A percentile compares a stretch with the other conserved stretches of the same genome.
phyloP scores from a whole-genome alignment of 257 asterid genomes.

The Fraxinus pennsylvanica region DNA sequence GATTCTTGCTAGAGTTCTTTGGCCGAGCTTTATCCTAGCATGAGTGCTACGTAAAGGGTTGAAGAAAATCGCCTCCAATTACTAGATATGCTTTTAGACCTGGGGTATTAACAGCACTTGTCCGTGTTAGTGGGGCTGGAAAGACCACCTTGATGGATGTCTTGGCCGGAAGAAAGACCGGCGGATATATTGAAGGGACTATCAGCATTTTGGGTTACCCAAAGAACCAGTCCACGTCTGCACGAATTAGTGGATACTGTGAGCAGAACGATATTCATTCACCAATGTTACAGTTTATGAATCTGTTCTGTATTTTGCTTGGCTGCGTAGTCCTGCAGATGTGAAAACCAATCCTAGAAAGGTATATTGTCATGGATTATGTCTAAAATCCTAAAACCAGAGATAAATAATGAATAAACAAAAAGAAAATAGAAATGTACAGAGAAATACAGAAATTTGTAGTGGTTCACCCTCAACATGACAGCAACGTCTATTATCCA shows the following conservation, averaged over 20 bases:
- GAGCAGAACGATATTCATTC: slow-evolving; percentile 62
- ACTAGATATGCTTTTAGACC: slow-evolving; percentile 49
- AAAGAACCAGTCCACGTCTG: slow-evolving; percentile 52
- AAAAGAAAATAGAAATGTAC: no score
- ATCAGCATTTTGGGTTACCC: slow-evolving; percentile 56
- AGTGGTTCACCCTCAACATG: neutral
- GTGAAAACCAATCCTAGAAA: slow-evolving; percentile 34
- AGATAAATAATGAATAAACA: no score
- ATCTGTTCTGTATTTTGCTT: slow-evolving; percentile 55
- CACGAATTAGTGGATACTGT: slow-evolving; percentile 61
- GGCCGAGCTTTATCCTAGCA: no score
- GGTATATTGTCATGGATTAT: slow-evolving; percentile 24
- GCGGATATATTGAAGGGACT: slow-evolving; percentile 52
- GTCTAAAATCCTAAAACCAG: no score
- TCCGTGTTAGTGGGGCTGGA: slow-evolving; percentile 68
- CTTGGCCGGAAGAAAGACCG: slow-evolving; percentile 63
- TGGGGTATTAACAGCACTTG: slow-evolving; percentile 61
- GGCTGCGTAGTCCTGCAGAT: slow-evolving; percentile 57
- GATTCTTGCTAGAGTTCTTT: no score
- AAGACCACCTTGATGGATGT: slow-evolving; percentile 74
- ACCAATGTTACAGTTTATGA: slow-evolving; percentile 57
- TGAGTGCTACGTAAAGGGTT: slow-evolving; percentile 24
- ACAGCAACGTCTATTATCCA: neutral
- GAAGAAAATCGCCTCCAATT: slow-evolving; percentile 49
- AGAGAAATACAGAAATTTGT: neutral